Conservation (phyloP, 2,329 filamentous ascomycete species). For the Dendryphion nanum region DNA sequence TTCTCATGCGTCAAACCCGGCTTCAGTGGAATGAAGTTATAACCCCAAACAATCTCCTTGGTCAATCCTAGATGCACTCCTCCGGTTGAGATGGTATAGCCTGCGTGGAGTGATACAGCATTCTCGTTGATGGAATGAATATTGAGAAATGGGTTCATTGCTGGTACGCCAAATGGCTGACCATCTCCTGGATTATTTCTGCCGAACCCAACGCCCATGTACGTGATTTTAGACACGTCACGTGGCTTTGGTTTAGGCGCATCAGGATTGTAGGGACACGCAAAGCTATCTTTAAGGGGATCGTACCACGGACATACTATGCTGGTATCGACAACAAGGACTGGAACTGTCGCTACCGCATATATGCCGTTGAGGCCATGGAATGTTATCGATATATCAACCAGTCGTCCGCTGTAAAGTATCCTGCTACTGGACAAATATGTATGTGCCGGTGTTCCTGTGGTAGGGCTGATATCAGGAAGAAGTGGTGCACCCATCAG, state of each 20-base stretch:
- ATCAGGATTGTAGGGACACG: slow-evolving; percentile 28
- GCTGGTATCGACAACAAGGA: slow-evolving; percentile 34
- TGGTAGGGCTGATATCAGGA: slow-evolving; percentile 19
- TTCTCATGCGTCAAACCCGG: slow-evolving; percentile 25
- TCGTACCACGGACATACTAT: slow-evolving; percentile 35
- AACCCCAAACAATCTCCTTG: slow-evolving; percentile 15
- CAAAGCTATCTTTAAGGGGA: slow-evolving; percentile 19
- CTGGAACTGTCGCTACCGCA: slow-evolving; percentile 24
- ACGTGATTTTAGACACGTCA: slow-evolving; percentile 30
- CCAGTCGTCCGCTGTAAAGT: slow-evolving; percentile 31
- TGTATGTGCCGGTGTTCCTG: slow-evolving; percentile 27
- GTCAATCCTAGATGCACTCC: slow-evolving; percentile 33
- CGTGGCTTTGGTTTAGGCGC: slow-evolving; percentile 21
- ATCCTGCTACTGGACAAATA: slow-evolving; percentile 36
- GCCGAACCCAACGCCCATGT: slow-evolving; percentile 39
- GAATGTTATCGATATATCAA: slow-evolving; percentile 27
- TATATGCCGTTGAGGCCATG: slow-evolving; percentile 17
- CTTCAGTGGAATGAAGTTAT: slow-evolving; percentile 21
- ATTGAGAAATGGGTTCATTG: slow-evolving; percentile 37
- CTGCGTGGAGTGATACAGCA: slow-evolving; percentile 15
- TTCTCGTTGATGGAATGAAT: slow-evolving; percentile 23
- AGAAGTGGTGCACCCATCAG: slow-evolving; percentile 33
- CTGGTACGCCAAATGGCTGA: slow-evolving; percentile 27
- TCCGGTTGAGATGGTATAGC: slow-evolving; percentile 29
- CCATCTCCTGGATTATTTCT: slow-evolving; percentile 27